A percentile compares a stretch with the other conserved stretches of the same genome.
Conservation (phyloP, 768 basidiomycete genomes). For the Tephrocybe rancida region DNA sequence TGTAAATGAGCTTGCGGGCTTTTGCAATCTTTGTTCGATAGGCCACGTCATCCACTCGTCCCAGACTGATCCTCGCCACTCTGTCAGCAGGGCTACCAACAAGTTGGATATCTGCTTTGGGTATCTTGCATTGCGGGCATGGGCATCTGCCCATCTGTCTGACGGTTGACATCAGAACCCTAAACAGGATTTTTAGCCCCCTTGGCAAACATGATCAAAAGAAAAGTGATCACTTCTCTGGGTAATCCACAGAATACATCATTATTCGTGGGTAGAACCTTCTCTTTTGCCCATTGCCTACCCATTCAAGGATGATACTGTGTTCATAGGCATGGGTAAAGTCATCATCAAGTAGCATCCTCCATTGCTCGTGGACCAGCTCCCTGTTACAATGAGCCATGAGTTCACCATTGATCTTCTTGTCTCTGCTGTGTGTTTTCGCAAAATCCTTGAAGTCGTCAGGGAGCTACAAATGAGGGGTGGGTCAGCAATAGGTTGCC, state of each 20-base stretch:
- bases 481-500: too few relatives aligned
- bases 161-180: not conserved
- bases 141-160: not conserved
- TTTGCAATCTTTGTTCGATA: not conserved
- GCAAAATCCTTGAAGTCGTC: not conserved
- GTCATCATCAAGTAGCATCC: constrained; percentile 23
- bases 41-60: not conserved
- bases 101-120: not conserved
- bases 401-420: not conserved
- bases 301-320: constrained; percentile 31
- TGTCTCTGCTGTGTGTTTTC: not conserved
- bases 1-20: not conserved
- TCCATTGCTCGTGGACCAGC: constrained; percentile 26
- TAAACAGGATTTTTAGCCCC: not conserved
- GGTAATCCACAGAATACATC: constrained; percentile 34
- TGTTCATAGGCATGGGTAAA: constrained; percentile 26
- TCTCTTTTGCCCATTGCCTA: constrained; percentile 20
- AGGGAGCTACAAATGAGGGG: not conserved
- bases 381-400: too few relatives aligned
- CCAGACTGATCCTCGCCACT: not conserved
- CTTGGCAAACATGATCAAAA: too few relatives aligned
- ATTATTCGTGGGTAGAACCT: constrained; percentile 28
- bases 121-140: not conserved
- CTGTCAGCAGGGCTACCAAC: not conserved
- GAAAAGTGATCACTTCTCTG: constrained; percentile 27